phyloP scores from a whole-genome alignment of 805 yeast species.

The Cyberlindnera saturnus region DNA sequence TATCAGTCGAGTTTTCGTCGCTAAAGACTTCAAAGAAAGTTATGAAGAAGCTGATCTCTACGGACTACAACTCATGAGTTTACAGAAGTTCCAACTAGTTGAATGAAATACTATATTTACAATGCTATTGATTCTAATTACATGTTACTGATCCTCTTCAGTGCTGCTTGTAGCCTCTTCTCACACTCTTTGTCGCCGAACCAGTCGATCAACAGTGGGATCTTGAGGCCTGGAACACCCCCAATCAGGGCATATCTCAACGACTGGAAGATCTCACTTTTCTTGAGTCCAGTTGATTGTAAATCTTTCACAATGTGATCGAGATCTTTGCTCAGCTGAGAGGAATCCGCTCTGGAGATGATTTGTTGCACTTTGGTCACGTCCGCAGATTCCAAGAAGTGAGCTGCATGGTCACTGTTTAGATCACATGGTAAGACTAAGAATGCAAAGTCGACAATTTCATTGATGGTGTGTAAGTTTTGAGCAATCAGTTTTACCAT shows the following conservation, averaged over 20 bases:
- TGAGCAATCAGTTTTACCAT: slow-evolving; percentile 42
- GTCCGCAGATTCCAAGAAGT: slow-evolving; percentile 24
- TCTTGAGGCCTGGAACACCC: slow-evolving; percentile 59
- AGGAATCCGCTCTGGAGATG: slow-evolving; percentile 11
- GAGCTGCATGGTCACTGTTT: slow-evolving; percentile 22
- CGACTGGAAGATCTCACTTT: slow-evolving; percentile 46
- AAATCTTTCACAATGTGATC: slow-evolving; percentile 4
- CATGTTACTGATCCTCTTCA: neutral
- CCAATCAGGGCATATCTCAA: slow-evolving; percentile 69
- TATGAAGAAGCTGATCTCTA: no score
- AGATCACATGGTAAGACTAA: slow-evolving; percentile 33
- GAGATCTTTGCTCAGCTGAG: slow-evolving; percentile 3
- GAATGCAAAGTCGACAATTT: slow-evolving; percentile 45
- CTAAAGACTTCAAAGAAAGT: no score
- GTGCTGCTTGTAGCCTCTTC: slow-evolving; percentile 24
- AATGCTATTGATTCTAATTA: neutral
- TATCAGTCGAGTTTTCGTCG: no score
- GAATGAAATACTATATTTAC: no score
- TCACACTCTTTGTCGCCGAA: slow-evolving; percentile 41
- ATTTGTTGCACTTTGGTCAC: slow-evolving; percentile 8
- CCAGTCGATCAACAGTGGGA: slow-evolving; percentile 50
- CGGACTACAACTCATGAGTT: no score
- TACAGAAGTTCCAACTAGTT: no score
- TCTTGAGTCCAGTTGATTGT: slow-evolving; percentile 17
- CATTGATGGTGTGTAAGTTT: slow-evolving; percentile 47